These are phyloP conservation scores for Naganishia cerealis DNA, from an alignment of 1,284 basidiomycete genomes.

Conservation along the genomic window DNA sequence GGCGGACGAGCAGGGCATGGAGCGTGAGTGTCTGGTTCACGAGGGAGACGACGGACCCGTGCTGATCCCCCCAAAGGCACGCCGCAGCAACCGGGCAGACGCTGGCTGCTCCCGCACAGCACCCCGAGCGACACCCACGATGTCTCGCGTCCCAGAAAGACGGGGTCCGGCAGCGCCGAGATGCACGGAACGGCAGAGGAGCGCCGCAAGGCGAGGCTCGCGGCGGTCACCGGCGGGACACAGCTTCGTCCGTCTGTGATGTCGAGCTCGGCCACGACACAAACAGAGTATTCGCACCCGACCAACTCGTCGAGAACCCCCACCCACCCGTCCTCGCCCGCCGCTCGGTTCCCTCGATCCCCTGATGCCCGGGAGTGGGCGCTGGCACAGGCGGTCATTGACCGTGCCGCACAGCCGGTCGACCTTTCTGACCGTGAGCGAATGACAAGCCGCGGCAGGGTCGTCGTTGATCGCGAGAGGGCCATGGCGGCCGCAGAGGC, in stretches of 20 bases:
- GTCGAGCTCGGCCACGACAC: not conserved
- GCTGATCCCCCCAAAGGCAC: not conserved
- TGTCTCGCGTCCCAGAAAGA: no score
- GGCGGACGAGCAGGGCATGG: not conserved
- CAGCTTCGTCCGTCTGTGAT: no score
- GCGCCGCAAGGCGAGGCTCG: conserved; percentile 1
- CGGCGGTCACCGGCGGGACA: not conserved
- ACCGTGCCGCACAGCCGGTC: not conserved
- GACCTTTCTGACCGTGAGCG: not conserved
- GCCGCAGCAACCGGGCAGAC: not conserved
- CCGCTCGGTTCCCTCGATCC: not conserved
- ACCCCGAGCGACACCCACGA: not conserved
- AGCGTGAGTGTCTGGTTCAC: not conserved
- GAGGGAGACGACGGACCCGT: no score
- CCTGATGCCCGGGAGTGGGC: not conserved
- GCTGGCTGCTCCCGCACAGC: not conserved
- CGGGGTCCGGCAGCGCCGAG: conserved; percentile 15
- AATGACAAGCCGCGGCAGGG: conserved; percentile 21
- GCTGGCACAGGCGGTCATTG: no score
- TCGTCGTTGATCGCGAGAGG: conserved; percentile 19
- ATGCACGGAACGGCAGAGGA: conserved; percentile 9
- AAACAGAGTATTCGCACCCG: not conserved
- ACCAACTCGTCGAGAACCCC: not conserved
- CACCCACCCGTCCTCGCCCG: not conserved
- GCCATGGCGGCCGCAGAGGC: not conserved